Conservation (phyloP, 2,329 filamentous ascomycete genomes). For the Paramyrothecium sp. region DNA sequence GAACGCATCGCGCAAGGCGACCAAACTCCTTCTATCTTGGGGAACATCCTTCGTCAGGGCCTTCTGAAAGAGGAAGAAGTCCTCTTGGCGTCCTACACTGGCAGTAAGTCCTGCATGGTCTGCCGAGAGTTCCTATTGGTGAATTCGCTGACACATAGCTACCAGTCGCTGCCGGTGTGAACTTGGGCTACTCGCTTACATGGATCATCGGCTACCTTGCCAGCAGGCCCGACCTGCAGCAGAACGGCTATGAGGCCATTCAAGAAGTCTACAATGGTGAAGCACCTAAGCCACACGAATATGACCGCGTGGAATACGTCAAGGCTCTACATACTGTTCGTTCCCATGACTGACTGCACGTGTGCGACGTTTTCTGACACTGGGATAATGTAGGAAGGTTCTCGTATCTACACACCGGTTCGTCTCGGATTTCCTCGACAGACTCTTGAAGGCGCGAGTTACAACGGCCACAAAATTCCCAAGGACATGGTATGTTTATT, state of each 20-base stretch:
- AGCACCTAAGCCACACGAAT: slow-evolving; percentile 6
- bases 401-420: slow-evolving; percentile 5
- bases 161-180: slow-evolving; percentile 3
- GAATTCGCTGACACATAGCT: neutral
- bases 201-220: slow-evolving; percentile 5
- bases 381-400: neutral
- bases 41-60: slow-evolving; percentile 5
- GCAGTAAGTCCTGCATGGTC: slow-evolving; percentile 2
- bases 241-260: slow-evolving; percentile 5
- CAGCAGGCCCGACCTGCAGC: slow-evolving; percentile 5
- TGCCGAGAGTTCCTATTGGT: neutral
- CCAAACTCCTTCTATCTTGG: slow-evolving; percentile 6
- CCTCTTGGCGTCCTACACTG: slow-evolving; percentile 2
- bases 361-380: neutral
- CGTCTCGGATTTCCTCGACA: slow-evolving; percentile 6
- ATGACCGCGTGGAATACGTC: slow-evolving; percentile 8
- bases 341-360: neutral
- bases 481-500: neutral
- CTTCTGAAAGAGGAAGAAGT: slow-evolving; percentile 3
- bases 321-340: neutral
- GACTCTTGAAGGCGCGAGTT: slow-evolving; percentile 1
- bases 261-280: slow-evolving; percentile 4
- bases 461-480: slow-evolving; percentile 6
- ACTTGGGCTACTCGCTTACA: slow-evolving; percentile 4
- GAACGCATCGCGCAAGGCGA: slow-evolving; percentile 6